Evolutionary conservation across 768 basidiomycete species (phyloP).

Genomic region (Pleurotus sapidus): DNA sequence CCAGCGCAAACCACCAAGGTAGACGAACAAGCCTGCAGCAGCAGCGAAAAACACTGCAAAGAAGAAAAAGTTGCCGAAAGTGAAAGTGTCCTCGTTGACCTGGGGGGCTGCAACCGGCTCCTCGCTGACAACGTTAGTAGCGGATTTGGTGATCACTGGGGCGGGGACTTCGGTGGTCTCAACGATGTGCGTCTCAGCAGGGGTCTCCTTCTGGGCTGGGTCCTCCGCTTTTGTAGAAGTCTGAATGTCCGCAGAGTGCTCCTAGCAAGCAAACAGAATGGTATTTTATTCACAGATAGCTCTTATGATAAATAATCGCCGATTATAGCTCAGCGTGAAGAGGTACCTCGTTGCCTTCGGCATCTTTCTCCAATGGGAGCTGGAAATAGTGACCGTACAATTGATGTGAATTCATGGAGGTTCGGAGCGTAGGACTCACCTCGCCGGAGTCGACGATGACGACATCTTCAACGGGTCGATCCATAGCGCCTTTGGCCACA

Average conservation of each 20-base stretch:
- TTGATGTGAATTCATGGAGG: neutral
- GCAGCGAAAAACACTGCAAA: conserved; percentile 43
- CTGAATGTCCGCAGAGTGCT: conserved; percentile 29
- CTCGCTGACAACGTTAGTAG: neutral
- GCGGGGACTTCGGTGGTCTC: neutral
- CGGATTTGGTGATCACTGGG: conserved; percentile 1
- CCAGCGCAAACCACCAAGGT: conserved; percentile 51
- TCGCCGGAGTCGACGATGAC: conserved; percentile 86
- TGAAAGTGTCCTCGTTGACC: conserved; percentile 11
- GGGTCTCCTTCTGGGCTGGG: no score
- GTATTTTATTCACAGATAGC: conserved; percentile 51
- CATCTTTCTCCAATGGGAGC: conserved; percentile 57
- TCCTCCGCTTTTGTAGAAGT: conserved; percentile 8
- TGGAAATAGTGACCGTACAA: conserved; percentile 18
- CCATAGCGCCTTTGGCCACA: conserved; percentile 62
- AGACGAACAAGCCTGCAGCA: conserved; percentile 41
- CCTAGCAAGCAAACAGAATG: conserved; percentile 39
- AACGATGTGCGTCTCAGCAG: neutral
- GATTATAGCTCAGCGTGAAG: conserved; percentile 90
- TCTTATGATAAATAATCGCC: conserved; percentile 31
- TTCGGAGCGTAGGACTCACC: conserved; percentile 38
- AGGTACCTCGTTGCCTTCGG: conserved; percentile 87
- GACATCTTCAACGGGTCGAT: conserved; percentile 77
- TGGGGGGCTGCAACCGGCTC: conserved; percentile 3
- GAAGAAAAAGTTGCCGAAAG: conserved; percentile 30